Evolutionary conservation across 2,329 filamentous ascomycete genomes (phyloP), one percentile per base, ranked within the genome.

Genomic region (Knufia petricola): DNA sequence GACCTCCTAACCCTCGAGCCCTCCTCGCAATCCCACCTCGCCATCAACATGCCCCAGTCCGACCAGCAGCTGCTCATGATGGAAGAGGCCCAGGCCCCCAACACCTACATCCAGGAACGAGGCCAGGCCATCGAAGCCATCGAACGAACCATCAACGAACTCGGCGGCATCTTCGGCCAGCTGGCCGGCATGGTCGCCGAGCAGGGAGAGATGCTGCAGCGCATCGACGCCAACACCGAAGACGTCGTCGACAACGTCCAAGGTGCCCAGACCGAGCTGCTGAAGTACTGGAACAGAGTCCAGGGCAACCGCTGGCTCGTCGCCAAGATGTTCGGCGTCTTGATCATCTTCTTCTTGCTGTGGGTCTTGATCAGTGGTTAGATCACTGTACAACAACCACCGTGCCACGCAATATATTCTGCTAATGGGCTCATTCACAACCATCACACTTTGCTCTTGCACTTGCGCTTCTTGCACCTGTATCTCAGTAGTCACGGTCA

Each of bases 241-340:
- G 89, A 95, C 59, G 87, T 98, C 4, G 90, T 98, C 48, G 90
- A 96, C 62, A 98, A 98, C 60, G 90, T 98, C n/a, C 81, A 95
- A 62, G 92, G 92, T 15, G 92, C 92, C 4, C 92, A 98, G 64
- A 77, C 89, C 54, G 90, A 98, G 68, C 66, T 98, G 61, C 79
- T 98, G 69, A 95, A 95, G 66, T 98, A 96, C 69, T 98, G 92
- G 90, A 84, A 81, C 23, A 78, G 89, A 34, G 89, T 96, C 23
- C 92, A 87, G 49, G 87, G 89, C 54, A 98, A 98, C 70, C 77
- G 92, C 55, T 96, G 90, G 92, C 71, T 98, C 55, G 82, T 96
- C 59, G 88, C 88, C 37, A 86, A 84, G 64, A 82, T 82, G 78
- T 75, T 76, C 65, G 73, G 90, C 52, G 87, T 95, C 43, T 69